Base-by-base conservation (phyloP, 2,329 filamentous ascomycete genomes). In the Stromatinia cepivora region DNA sequence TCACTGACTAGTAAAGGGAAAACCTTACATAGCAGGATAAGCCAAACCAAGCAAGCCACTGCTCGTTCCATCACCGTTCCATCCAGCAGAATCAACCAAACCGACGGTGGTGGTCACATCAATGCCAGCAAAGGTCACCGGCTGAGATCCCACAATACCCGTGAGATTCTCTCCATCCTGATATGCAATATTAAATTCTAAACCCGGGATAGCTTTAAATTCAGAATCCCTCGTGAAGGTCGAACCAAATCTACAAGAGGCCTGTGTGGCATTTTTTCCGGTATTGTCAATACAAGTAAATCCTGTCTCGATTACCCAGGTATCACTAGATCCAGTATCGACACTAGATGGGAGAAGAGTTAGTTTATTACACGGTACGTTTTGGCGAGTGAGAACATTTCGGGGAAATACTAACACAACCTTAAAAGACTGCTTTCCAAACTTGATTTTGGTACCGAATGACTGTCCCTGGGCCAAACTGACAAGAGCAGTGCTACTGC, bases 1-100 rank as follows among this genome's bases (percentile, higher is more conserved):
- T 36, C 3, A 28, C 31, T 50, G 22, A 36, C 17, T 39, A 2
- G 3, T 20, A 42, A 42, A 36, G 45, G 15, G 28, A 13, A 17
- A 58, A 25, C 4, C 71, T 57, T 69, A 73, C 70, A 86, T 73
- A 31, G 79, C 77, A 13, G 82, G 81, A 73, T 84, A 87, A 1
- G 80, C 83, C 13, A 87, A 78, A 1, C 85, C 85, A 3, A 87
- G 72, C 7, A 87, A 76, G 3, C 85, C 85, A 25, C 80, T 81
- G 1, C 82, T 82, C 31, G 80, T 75, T 1, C 78, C 78, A 68
- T 85, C 82, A 28, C 83, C 83, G 8, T 78, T 74, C 78, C 81
- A 83, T 22, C 78, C 79, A 0, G 82, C 80, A 50, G 75, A 72
- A 53, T 81, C 78, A 7, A 84, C 83, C 31, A 86, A 70, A 1